Base-by-base conservation (phyloP, 352 stramenopile species). In the Bremia lactucae region DNA sequence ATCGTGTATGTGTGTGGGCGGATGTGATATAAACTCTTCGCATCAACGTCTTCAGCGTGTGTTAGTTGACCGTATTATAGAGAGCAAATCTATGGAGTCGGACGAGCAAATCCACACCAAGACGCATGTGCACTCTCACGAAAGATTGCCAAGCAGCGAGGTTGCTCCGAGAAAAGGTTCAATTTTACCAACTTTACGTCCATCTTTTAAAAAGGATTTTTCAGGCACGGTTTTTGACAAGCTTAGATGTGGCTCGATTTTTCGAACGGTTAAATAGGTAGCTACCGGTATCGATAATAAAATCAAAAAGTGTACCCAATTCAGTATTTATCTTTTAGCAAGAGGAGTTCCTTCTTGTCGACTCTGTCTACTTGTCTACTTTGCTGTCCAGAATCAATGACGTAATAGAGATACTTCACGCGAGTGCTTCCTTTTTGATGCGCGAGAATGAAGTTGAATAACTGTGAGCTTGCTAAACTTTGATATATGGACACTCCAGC, bases 321-420 rank as follows among this genome's bases (percentile, higher is more conserved):
- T 14, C 5, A 6, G 10, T 15, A 36, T 1, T 40, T 28, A 19
- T 10, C 16, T 25, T 35, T 2, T 23, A 29, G 14, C 15, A 97
- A 73, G 95, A 97, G 61, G 77, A 79, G 53, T n/a, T 90, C 87
- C 11, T 97, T 97, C 46, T 60, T 98, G 20, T 97, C 87, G 7
- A 98, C 90, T 20, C 90, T 89, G n/a, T n/a, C n/a, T n/a, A 1
- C 95, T 82, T 36, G 70, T 98, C 19, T 98, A 94, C 58, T 97
- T 96, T 46, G 86, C 84, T 4, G 49, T 95, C 41, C 83, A 68
- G 45, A 23, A 72, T 24, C 57, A 71, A 24, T 46, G 58, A 24
- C 44, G 19, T 22, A 31, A 54, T 10, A 31, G 18, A 14, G 15
- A 31, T 18, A 44, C 31, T 20, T 46, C 61, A 45, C 49, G 64